Evolutionary conservation across 257 asterid species (phyloP).

Genomic region (Solanum sparsipilum): DNA sequence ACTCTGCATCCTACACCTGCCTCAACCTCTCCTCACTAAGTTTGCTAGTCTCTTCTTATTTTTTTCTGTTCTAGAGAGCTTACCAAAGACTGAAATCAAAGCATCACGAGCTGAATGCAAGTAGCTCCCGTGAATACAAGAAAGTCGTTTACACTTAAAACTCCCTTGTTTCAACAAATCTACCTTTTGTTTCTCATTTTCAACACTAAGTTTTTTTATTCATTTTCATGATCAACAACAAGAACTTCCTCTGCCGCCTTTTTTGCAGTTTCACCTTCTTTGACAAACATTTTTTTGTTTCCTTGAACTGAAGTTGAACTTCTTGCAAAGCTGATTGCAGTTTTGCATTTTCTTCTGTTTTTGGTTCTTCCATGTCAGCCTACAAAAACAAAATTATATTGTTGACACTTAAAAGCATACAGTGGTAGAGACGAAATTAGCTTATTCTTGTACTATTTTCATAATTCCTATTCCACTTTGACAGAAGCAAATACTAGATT

Average conservation of each 20-base stretch:
- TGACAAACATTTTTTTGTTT: not conserved
- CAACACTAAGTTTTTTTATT: not conserved
- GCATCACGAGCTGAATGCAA: not conserved
- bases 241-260: not conserved
- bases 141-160: not conserved
- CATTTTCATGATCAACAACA: not conserved
- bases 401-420: not conserved
- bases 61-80: constrained; percentile 69
- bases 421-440: not conserved
- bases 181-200: constrained; percentile 12
- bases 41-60: constrained; percentile 73
- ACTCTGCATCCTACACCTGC: constrained; percentile 87
- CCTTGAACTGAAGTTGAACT: constrained; percentile 5
- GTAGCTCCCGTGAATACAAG: not conserved
- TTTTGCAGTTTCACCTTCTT: not conserved
- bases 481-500: not conserved
- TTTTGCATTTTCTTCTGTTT: constrained; percentile 11
- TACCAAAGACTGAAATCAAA: constrained; percentile 44
- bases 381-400: not conserved
- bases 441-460: not conserved
- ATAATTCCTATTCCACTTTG: not conserved
- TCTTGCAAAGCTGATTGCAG: constrained; percentile 6
- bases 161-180: not conserved
- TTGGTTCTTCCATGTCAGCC: constrained; percentile 7
- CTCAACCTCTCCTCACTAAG: constrained; percentile 87